These are phyloP conservation scores for Cichorium intybus DNA, from an alignment of 140 eudicot species.

Conservation along the genomic window DNA sequence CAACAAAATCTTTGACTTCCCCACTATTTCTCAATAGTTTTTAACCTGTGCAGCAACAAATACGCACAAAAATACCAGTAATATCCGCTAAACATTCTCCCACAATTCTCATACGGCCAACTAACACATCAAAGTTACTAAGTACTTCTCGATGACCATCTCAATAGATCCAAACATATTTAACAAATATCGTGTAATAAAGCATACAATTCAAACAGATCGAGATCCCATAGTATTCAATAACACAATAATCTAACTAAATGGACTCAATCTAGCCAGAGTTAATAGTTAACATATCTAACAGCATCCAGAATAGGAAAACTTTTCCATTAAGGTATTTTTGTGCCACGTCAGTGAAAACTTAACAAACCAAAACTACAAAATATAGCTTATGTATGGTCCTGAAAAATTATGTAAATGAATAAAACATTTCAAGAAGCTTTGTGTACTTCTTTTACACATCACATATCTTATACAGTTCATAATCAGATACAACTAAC, in stretches of 20 bases:
- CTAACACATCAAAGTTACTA: background rate
- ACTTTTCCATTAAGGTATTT: too few relatives aligned
- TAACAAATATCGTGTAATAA: background rate
- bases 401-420: too few relatives aligned
- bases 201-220: slow-evolving; percentile 8
- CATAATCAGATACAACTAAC: background rate
- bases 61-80: background rate
- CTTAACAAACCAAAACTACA: too few relatives aligned
- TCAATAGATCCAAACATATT: background rate
- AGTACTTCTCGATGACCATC: background rate
- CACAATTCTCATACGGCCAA: background rate
- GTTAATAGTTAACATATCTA: background rate
- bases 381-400: too few relatives aligned
- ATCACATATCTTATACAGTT: background rate
- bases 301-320: too few relatives aligned
- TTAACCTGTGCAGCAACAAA: background rate
- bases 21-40: background rate
- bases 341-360: too few relatives aligned
- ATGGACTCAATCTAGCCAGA: background rate
- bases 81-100: background rate
- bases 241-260: slow-evolving; percentile 4
- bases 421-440: too few relatives aligned
- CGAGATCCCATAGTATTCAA: background rate
- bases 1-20: background rate
- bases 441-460: too few relatives aligned